Percentiles rank a stretch among this genome's conserved stretches.
These are phyloP conservation scores for Cardamine resedifolia DNA, from an alignment of 345 rosid species.

Conservation along the genomic window DNA sequence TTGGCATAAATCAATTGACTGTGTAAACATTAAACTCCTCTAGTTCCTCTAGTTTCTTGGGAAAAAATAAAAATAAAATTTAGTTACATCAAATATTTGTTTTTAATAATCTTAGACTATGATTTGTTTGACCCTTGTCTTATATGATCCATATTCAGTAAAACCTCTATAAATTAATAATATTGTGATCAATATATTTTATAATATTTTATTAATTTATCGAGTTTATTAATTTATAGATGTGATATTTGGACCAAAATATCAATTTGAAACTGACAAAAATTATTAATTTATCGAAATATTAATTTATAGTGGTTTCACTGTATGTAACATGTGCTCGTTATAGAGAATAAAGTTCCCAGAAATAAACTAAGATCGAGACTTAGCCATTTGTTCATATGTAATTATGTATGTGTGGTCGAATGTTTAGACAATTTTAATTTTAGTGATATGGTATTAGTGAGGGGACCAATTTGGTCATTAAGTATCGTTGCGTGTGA, in stretches of 20 bases:
- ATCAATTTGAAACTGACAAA: no score
- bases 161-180: no score
- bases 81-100: background rate
- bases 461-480: constrained; percentile 32
- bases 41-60: background rate
- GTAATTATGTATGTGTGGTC: constrained; percentile 18
- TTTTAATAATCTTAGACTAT: background rate
- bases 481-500: constrained; percentile 26
- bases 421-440: background rate
- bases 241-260: no score
- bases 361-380: background rate
- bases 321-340: constrained; percentile 7
- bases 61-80: background rate
- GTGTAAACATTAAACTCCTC: background rate
- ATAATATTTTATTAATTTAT: no score
- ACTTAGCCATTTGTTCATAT: background rate
- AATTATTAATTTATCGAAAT: no score
- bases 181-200: no score
- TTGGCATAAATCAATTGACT: background rate
- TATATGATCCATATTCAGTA: background rate
- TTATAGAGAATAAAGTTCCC: background rate
- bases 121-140: background rate
- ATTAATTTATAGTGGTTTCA: no score
- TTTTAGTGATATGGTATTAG: background rate
- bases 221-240: no score